Evolutionary conservation across 2,329 filamentous ascomycete genomes (phyloP).

Genomic region (Aureobasidium pullulans): DNA sequence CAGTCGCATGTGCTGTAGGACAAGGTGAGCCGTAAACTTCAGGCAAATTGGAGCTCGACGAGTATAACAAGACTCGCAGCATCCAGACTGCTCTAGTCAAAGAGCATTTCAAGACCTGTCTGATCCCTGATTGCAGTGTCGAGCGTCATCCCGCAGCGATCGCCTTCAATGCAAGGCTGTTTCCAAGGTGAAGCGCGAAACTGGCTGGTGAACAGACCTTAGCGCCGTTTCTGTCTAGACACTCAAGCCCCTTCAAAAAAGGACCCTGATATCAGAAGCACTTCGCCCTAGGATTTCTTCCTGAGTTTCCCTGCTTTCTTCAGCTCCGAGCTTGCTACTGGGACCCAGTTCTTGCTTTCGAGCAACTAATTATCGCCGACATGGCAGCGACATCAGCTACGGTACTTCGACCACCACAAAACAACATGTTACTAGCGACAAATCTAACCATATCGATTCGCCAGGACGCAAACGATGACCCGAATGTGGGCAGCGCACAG

Average conservation of each 20-base stretch:
- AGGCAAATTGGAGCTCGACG: background rate
- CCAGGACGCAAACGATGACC: conserved; percentile 18
- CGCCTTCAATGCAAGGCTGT: conserved; percentile 1
- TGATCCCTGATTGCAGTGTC: background rate
- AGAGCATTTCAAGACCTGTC: background rate
- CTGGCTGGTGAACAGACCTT: background rate
- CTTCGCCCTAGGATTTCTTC: background rate
- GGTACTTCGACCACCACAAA: background rate
- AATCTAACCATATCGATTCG: background rate
- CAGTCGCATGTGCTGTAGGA: background rate
- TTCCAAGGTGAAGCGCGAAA: conserved; percentile 5
- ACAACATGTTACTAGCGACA: background rate
- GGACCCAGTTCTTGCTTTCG: background rate
- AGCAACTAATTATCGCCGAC: background rate
- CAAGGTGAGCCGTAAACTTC: background rate
- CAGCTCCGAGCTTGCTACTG: background rate
- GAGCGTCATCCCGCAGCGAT: conserved; percentile 8
- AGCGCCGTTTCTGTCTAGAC: background rate
- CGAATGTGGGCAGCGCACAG: conserved; percentile 19
- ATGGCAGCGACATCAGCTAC: conserved; percentile 6
- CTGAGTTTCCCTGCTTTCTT: background rate
- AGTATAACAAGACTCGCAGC: background rate
- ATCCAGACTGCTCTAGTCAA: background rate
- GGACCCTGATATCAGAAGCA: conserved; percentile 6
- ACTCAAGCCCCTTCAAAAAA: background rate